A percentile compares a stretch with the other conserved stretches of the same genome.
phyloP scores from a whole-genome alignment of 1,284 basidiomycete species.

The Cryptococcus deneoformans region DNA sequence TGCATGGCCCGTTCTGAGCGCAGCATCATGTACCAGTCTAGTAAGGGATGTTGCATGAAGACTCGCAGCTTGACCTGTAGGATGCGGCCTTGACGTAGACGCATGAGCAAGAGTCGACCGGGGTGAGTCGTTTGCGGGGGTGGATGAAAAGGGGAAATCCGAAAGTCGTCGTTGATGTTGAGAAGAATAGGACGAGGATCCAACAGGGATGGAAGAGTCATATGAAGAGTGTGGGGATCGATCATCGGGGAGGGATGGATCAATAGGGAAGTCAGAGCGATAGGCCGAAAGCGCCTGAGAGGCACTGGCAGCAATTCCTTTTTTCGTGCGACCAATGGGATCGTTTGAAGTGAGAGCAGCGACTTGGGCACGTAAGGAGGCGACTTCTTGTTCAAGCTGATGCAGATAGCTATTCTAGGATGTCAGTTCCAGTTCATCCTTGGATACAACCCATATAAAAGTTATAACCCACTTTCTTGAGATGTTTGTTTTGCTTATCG shows the following conservation, averaged over 20 bases:
- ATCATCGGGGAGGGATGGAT: slow-evolving; percentile 17
- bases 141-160: slow-evolving; percentile 22
- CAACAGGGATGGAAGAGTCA: slow-evolving; percentile 1
- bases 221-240: slow-evolving; percentile 19
- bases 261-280: slow-evolving; percentile 17
- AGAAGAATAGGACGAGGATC: background rate
- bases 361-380: slow-evolving; percentile 44
- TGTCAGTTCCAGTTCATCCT: background rate
- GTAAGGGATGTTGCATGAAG: slow-evolving; percentile 38
- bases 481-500: slow-evolving; percentile 51
- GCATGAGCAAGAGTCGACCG: slow-evolving; percentile 15
- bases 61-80: slow-evolving; percentile 17
- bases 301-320: slow-evolving; percentile 22
- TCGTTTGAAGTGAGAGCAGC: slow-evolving; percentile 26
- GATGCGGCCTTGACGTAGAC: slow-evolving; percentile 4
- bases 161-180: background rate
- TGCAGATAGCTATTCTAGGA: slow-evolving; percentile 43
- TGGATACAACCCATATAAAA: background rate
- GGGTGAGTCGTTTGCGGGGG: slow-evolving; percentile 8
- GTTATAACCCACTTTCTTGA: slow-evolving; percentile 46
- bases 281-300: slow-evolving; percentile 26
- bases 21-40: slow-evolving; percentile 48
- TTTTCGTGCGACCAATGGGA: slow-evolving; percentile 22
- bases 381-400: slow-evolving; percentile 49
- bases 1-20: slow-evolving; percentile 44